phyloP scores from a whole-genome alignment of 1,284 basidiomycete genomes.

The Entoloma clypeatum region DNA sequence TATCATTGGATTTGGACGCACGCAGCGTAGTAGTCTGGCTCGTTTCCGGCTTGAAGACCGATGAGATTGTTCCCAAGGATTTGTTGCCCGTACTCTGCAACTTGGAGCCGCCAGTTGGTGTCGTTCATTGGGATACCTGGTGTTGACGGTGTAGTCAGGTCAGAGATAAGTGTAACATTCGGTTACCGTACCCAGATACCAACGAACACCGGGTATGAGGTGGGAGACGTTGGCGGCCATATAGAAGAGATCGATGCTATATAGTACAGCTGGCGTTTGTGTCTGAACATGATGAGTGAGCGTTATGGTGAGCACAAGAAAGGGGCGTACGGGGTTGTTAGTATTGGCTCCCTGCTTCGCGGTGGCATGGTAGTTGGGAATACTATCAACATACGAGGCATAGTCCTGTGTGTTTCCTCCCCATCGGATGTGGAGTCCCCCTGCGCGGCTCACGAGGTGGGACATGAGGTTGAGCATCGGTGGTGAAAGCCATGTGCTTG shows the following conservation, averaged over 20 bases:
- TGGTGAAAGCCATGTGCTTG: too few species aligned
- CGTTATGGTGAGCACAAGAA: background rate
- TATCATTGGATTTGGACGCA: conserved; percentile 24
- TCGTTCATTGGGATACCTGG: conserved; percentile 52
- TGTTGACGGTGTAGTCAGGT: conserved; percentile 23
- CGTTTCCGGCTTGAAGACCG: conserved; percentile 64
- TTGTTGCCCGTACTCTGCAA: conserved; percentile 41
- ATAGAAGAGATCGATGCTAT: conserved; percentile 55
- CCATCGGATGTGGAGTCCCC: conserved; percentile 57
- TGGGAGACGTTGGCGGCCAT: conserved; percentile 54
- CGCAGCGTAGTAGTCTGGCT: conserved; percentile 61
- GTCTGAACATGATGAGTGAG: conserved; percentile 30
- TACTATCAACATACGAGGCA: conserved; percentile 45
- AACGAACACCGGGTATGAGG: conserved; percentile 51
- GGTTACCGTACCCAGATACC: conserved; percentile 52
- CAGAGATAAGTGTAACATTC: background rate
- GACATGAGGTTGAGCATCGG: conserved; percentile 74
- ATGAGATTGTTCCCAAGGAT: conserved; percentile 57
- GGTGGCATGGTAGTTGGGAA: conserved; percentile 43
- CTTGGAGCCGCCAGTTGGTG: conserved; percentile 48
- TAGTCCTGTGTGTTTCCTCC: conserved; percentile 76
- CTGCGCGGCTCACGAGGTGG: conserved; percentile 57
- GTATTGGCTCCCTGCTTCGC: conserved; percentile 42
- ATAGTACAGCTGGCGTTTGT: conserved; percentile 55
- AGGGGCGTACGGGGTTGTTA: conserved; percentile 40